Base-by-base conservation (phyloP, 2,329 filamentous ascomycete species). In the Ophiosphaerella herpotricha region DNA sequence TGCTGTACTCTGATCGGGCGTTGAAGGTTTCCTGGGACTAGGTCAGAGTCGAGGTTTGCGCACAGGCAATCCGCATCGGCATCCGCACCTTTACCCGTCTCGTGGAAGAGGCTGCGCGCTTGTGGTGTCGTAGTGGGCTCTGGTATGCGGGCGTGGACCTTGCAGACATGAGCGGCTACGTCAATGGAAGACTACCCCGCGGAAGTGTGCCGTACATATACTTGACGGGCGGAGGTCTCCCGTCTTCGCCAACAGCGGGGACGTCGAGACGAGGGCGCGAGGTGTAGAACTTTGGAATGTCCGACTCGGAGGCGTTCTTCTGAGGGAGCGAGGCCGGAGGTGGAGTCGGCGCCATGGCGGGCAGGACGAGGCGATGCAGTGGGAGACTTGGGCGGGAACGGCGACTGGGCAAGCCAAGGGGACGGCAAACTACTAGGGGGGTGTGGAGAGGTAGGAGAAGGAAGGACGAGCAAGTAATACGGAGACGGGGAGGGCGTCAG, bases 1-100 rank as follows among this genome's bases (percentile, higher is more conserved):
- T 94, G 54, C 84, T 87, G 74, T 95, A 96, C 69, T 94, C 86
- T 26, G 91, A 92, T 51, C 85, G 86, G 46, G 93, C 93, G 79
- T 97, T 88, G 65, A 96, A 84, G 3, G 93, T 97, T 85, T 96
- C 92, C 88, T 93, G 55, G 23, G 18, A 16, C 21, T 7, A 18
- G 4, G 39, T 42, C 16, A 29, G 26, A 29, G 26, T 29, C 26
- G 7, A 29, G 26, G 7, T 29, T 29, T 29, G 26, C 11, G 26
- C 26, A 29, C 26, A 29, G 18, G 18, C 26, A 8, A 29, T 29
- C 26, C 6, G 26, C 26, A 29, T 29, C 26, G 26, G 31, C 24
- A 23, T 13, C 18, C 72, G 49, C 60, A 84, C 82, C 77, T 89
- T 89, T 55, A 89, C 84, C 61, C 77, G 78, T 70, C 82, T 79